phyloP scores from a whole-genome alignment of 2,329 filamentous ascomycete genomes.

The Aspergillus costaricaensis region DNA sequence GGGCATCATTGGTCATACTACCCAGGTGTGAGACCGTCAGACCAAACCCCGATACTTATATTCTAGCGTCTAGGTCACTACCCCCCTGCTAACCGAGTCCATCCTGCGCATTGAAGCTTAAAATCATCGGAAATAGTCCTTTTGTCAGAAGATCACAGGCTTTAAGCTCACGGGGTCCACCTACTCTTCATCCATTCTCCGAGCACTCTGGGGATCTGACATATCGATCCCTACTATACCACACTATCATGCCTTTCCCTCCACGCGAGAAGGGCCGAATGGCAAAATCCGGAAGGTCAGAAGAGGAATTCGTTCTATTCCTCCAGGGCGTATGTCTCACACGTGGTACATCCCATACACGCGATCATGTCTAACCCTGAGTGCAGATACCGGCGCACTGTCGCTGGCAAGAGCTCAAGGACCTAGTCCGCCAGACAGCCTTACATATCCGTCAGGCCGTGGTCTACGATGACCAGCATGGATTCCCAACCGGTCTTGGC shows the following conservation, averaged over 20 bases:
- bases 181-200: not conserved
- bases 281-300: conserved; percentile 34
- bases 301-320: conserved; percentile 49
- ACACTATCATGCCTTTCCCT: conserved; percentile 34
- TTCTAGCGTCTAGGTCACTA: not conserved
- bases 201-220: not conserved
- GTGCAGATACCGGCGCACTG: conserved; percentile 45
- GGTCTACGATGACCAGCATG: conserved; percentile 47
- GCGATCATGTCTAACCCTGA: conserved; percentile 16
- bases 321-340: conserved; percentile 42
- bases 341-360: not conserved
- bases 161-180: not conserved
- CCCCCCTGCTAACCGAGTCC: not conserved
- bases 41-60: not conserved
- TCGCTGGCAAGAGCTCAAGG: conserved; percentile 49
- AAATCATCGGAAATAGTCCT: not conserved
- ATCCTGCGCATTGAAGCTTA: not conserved
- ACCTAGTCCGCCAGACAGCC: conserved; percentile 47
- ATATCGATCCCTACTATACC: not conserved
- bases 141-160: not conserved
- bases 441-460: conserved; percentile 48
- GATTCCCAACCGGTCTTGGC: conserved; percentile 45
- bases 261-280: conserved; percentile 36
- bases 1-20: not conserved
- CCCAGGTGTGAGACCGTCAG: not conserved